A percentile compares a stretch with the other conserved stretches of the same genome.
Evolutionary conservation across 2,329 filamentous ascomycete species (phyloP).

Genomic region (Diaporthe humulicola): DNA sequence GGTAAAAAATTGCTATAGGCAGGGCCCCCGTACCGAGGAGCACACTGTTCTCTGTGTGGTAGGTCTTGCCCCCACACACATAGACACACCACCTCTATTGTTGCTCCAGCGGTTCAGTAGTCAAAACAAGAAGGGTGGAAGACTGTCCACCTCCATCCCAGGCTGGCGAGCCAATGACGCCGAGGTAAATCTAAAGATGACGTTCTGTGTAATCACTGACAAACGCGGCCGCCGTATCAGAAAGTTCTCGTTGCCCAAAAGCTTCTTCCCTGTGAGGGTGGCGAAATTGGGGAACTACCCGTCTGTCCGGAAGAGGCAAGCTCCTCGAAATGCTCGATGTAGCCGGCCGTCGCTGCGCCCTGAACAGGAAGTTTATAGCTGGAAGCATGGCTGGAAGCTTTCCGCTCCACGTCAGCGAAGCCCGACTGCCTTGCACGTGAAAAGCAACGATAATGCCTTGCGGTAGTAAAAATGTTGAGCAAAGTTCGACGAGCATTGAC

Average conservation of each 20-base stretch:
- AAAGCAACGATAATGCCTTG: not conserved
- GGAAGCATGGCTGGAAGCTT: not conserved
- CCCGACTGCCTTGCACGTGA: not conserved
- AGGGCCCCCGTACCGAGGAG: not conserved
- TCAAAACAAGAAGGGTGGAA: not conserved
- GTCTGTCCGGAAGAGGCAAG: slow-evolving; percentile 13
- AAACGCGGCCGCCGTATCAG: slow-evolving; percentile 19
- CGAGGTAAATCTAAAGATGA: slow-evolving; percentile 17
- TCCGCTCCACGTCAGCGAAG: slow-evolving; percentile 5
- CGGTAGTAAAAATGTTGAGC: not conserved
- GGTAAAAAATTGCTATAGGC: slow-evolving; percentile 5
- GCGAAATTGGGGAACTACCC: not conserved
- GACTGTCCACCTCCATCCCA: slow-evolving; percentile 15
- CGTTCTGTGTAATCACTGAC: slow-evolving; percentile 34
- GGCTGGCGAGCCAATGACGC: slow-evolving; percentile 25
- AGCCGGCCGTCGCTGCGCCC: not conserved
- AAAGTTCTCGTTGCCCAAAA: slow-evolving; percentile 6
- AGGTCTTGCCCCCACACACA: not conserved
- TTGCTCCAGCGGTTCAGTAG: slow-evolving; percentile 15
- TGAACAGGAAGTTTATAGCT: not conserved
- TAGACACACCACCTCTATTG: not conserved
- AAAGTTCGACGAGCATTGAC: slow-evolving; percentile 21
- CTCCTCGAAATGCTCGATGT: slow-evolving; percentile 10
- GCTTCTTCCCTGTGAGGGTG: slow-evolving; percentile 8
- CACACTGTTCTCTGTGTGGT: not conserved